Evolutionary conservation across 441 rosid species (phyloP), one percentile per base, ranked within the genome.

Genomic region (Melastoma candidum): DNA sequence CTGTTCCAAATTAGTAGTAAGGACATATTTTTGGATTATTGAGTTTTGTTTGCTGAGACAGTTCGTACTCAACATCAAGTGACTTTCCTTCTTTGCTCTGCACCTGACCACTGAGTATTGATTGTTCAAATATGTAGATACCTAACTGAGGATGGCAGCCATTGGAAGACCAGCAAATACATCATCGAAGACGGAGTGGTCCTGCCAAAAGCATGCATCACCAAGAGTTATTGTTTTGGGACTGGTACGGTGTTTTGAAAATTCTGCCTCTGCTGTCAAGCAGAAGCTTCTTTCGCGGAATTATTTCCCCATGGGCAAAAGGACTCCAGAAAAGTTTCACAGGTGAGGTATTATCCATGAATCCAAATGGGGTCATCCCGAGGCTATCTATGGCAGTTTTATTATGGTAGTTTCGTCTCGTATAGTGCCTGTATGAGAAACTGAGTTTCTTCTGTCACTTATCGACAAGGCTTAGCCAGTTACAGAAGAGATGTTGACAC

Each of bases 321-420:
- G 56, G 61, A 73, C 80, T 51, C 48, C 17, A 11, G 59, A 64
- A 66, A 58, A 63, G 66, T 56, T 73, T 62, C 63, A 75, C 8
- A 12, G 44, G 13, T 36, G 32, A 41, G 0, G 25, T 22, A 60
- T 46, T 46, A 49, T 44, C 22, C 44, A 5, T 2, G 22, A 41
- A n/a, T 1, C 8, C 10, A 24, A 26, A 2, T 2, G 13, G 2
- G 17, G 12, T 10, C 14, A 32, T 32, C 8, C 41, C 41, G 5
- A 32, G 41, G 5, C 8, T 4, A 32, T 32, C 8, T 4, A 32
- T 32, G 7, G 5, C 41, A 8, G 8, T 32, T 32, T 32, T 6
- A 32, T 32, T 32, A 32, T 32, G 7, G 8, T 32, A 32, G 5
- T 32, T 32, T 8, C 8, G 41, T 32, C 41, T 32, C 41, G 8